Conservation (phyloP, 306 rosid genomes). For the Hippophae gyantsensis region DNA sequence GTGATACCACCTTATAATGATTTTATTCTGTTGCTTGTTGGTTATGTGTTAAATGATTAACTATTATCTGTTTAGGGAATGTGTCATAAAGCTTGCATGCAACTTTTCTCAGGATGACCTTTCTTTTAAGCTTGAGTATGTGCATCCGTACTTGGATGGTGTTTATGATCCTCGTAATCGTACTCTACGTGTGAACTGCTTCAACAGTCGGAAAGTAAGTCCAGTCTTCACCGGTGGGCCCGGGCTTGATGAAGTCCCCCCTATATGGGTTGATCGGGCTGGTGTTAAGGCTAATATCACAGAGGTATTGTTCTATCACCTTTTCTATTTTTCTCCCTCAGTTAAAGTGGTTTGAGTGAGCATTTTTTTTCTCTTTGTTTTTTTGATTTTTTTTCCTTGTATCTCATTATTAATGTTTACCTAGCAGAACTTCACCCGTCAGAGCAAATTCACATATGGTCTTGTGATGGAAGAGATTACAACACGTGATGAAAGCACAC, state of each 20-base stretch:
- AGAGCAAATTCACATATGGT: conserved; percentile 96
- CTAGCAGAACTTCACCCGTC: conserved; percentile 74
- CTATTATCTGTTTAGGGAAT: neutral
- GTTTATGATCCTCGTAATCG: conserved; percentile 60
- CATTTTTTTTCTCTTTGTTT: neutral
- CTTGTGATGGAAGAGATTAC: conserved; percentile 92
- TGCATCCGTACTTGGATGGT: conserved; percentile 89
- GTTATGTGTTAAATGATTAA: no score
- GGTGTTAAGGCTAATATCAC: conserved; percentile 83
- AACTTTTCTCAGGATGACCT: conserved; percentile 67
- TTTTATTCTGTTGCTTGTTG: neutral
- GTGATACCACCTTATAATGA: conserved; percentile 20
- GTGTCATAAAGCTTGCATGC: neutral
- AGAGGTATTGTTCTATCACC: conserved; percentile 39
- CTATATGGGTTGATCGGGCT: conserved; percentile 90
- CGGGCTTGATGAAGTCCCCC: conserved; percentile 92
- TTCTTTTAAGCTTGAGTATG: conserved; percentile 90
- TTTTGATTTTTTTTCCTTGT: neutral
- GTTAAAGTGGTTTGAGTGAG: neutral
- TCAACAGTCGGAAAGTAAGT: conserved; percentile 88
- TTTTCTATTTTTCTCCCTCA: neutral
- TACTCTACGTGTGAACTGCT: conserved; percentile 77
- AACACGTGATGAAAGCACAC: conserved; percentile 80
- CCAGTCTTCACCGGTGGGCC: conserved; percentile 97
- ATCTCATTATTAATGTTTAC: conserved; percentile 10